These are phyloP conservation scores for maize (Zea mays) DNA, from an alignment of 176 grass and related monocot genomes.

Conservation along the genomic window Zm-B73-REFERENCE-NAM-5.0 NC_050097.1:132674001-132674500, in stretches of 20 bases:
- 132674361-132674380: slow-evolving; percentile 52
- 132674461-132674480: slow-evolving; percentile 68
- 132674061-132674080: too few relatives aligned
- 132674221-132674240: slow-evolving; percentile 18
- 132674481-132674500: slow-evolving; percentile 67
- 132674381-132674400: slow-evolving; percentile 79
- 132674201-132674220: not conserved
- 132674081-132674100: too few relatives aligned
- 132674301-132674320: slow-evolving; percentile 20
- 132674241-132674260: slow-evolving; percentile 21
- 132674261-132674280: not conserved
- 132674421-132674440: slow-evolving; percentile 67
- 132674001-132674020: too few relatives aligned
- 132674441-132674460: slow-evolving; percentile 66
- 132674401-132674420: slow-evolving; percentile 91
- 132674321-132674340: not conserved
- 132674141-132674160: too few relatives aligned
- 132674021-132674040: too few relatives aligned
- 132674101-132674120: too few relatives aligned
- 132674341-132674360: slow-evolving; percentile 15
- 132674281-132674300: slow-evolving; percentile 18
- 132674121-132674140: too few relatives aligned
- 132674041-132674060: too few relatives aligned
- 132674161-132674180: not conserved
- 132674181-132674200: slow-evolving; percentile 14